phyloP scores from a whole-genome alignment of 169 alveolate genomes.

The Eimeria acervulina region DNA sequence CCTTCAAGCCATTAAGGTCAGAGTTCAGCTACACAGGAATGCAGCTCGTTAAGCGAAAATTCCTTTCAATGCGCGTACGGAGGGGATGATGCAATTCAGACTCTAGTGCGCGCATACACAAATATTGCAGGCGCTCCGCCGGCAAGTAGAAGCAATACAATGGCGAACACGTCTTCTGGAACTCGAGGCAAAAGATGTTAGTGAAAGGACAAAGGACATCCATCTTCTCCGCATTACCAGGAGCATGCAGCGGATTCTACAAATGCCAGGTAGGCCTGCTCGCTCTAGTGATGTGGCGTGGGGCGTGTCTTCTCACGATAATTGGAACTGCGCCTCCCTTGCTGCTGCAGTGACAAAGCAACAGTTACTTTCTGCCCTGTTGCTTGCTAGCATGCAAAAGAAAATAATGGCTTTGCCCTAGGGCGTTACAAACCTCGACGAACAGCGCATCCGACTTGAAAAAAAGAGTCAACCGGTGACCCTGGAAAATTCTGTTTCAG shows the following conservation, averaged over 20 bases:
- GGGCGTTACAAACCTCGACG: not conserved
- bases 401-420: not conserved
- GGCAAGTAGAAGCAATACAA: conserved; percentile 68
- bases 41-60: not conserved
- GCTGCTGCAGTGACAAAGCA: not conserved
- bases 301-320: not conserved
- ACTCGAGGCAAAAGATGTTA: conserved; percentile 84
- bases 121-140: conserved; percentile 35
- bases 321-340: not conserved
- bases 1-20: conserved; percentile 88
- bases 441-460: not conserved
- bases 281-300: not conserved
- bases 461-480: not conserved
- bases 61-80: not conserved
- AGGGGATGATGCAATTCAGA: not conserved
- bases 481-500: not conserved
- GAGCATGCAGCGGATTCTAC: conserved; percentile 78
- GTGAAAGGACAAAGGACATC: conserved; percentile 86
- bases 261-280: conserved; percentile 41
- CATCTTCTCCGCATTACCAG: conserved; percentile 88
- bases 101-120: not conserved
- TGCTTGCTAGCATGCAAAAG: not conserved
- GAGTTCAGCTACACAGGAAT: not conserved
- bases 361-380: not conserved
- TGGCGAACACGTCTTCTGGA: conserved; percentile 87